Evolutionary conservation across 352 stramenopile genomes (phyloP).

Genomic region (Pythium rhizo-oryzae): DNA sequence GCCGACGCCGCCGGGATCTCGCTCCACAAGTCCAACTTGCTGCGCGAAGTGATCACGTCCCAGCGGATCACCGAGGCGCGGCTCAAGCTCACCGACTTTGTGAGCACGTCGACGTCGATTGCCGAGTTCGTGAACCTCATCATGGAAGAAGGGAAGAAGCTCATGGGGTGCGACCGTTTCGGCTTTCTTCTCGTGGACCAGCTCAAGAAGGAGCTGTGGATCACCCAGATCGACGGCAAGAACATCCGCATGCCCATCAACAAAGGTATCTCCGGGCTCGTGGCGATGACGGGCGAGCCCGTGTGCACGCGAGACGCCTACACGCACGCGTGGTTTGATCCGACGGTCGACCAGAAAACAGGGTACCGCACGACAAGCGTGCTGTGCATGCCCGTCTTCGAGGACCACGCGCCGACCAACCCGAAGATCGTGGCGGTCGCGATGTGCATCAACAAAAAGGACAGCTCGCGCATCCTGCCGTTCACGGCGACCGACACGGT

Average conservation of each 20-base stretch:
- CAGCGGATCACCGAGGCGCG: slow-evolving; percentile 70
- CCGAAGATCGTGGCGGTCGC: slow-evolving; percentile 67
- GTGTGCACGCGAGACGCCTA: slow-evolving; percentile 72
- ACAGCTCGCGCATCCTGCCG: slow-evolving; percentile 66
- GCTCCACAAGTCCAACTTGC: slow-evolving; percentile 66
- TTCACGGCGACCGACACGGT: slow-evolving; percentile 63
- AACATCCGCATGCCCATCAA: slow-evolving; percentile 70
- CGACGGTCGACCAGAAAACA: slow-evolving; percentile 69
- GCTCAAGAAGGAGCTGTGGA: slow-evolving; percentile 81
- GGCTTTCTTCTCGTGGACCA: slow-evolving; percentile 72
- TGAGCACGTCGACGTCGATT: slow-evolving; percentile 63
- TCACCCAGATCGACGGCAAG: slow-evolving; percentile 46
- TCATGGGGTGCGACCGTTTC: slow-evolving; percentile 79
- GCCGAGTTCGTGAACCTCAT: slow-evolving; percentile 64
- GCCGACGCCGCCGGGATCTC: slow-evolving; percentile 72
- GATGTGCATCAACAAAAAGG: slow-evolving; percentile 93
- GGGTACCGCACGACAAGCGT: slow-evolving; percentile 78
- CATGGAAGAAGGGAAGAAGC: slow-evolving; percentile 70
- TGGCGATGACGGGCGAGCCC: slow-evolving; percentile 57
- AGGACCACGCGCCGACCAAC: slow-evolving; percentile 53
- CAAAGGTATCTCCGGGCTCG: slow-evolving; percentile 66
- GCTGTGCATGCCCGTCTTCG: slow-evolving; percentile 74
- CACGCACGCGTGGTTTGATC: slow-evolving; percentile 73
- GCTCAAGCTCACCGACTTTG: slow-evolving; percentile 61
- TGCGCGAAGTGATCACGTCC: slow-evolving; percentile 67